Percentiles rank a stretch among this genome's conserved stretches.
Evolutionary conservation across 306 rosid species (phyloP).

Genomic region (Cucurbita moschata): DNA sequence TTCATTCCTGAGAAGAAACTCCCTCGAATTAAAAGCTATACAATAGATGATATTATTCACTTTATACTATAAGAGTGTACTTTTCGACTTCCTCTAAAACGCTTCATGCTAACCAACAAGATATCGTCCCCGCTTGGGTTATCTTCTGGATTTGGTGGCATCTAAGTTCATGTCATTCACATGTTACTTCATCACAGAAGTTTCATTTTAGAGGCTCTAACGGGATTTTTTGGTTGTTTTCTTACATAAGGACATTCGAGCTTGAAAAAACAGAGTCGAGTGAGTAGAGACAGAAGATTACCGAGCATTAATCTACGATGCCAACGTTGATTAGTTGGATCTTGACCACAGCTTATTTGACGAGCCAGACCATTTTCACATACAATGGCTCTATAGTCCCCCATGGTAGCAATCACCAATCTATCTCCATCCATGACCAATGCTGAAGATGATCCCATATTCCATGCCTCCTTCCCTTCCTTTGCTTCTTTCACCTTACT

Average conservation of each 20-base stretch:
- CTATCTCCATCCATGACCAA: conserved; percentile 55
- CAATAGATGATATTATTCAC: background rate
- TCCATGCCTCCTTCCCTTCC: conserved; percentile 18
- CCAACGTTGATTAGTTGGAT: conserved; percentile 34
- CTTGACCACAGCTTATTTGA: conserved; percentile 19
- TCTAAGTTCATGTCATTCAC: background rate
- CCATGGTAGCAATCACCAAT: conserved; percentile 58
- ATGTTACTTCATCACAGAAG: background rate
- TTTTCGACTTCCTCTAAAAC: too few relatives aligned
- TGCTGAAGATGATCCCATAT: conserved; percentile 43
- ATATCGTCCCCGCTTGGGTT: background rate
- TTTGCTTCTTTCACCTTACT: conserved; percentile 28
- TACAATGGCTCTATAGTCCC: conserved; percentile 55
- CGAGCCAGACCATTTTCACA: conserved; percentile 70
- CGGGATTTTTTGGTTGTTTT: background rate
- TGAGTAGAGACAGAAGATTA: conserved; percentile 1
- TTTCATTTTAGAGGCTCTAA: background rate
- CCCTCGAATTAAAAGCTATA: conserved; percentile 12
- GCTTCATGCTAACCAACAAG: too few relatives aligned
- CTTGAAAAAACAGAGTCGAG: too few relatives aligned
- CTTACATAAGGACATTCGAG: background rate
- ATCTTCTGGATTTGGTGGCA: background rate
- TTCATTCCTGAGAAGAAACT: conserved; percentile 1
- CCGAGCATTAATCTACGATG: conserved; percentile 39
- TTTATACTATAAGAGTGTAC: background rate